Evolutionary conservation across 2,329 filamentous ascomycete species (phyloP), one percentile per base, ranked within the genome.

Genomic region (Verticillium zaregamsianum): DNA sequence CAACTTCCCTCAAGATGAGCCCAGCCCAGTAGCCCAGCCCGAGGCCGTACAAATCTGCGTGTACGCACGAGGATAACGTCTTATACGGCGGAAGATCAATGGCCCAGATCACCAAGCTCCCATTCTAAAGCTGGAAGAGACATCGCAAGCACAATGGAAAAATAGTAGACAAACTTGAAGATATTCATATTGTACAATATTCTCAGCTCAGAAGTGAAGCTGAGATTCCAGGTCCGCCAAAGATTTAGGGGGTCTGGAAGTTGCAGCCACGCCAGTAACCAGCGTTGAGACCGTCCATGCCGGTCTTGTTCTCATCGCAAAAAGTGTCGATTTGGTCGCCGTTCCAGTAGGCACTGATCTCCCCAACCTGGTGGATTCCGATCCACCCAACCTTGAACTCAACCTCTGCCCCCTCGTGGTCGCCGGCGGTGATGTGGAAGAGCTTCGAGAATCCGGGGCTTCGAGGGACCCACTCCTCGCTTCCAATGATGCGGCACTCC

Each of bases 201-300:
- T 28, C 5, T 28, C 28, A 28, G 28, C 28, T 28, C 28, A 28
- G 4, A 28, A 6, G 4, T 28, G 5, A 28, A 5, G 5, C 28
- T 28, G 28, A 28, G 28, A 6, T 28, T 28, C 28, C 28, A 28
- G 28, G 28, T 28, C 28, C 28, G 28, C 28, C 28, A 28, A 28
- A 28, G 28, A 28, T 45, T 45, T 7, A 45, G n/a, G 39, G 39
- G 39, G 39, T 45, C 39, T n/a, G 17, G 39, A 58, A 64, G 59
- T 69, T 70, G 63, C 72, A 71, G 6, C 20, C 28, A 9, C 23
- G 25, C 52, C 52, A 55, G 52, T 55, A 55, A 6, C 52, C 52
- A 28, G 28, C 28, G 20, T 55, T 55, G 52, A 55, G 23, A 9
- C 52, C 52, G 17, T 55, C 52, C 52, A 55, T 55, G 4, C 52